Evolutionary conservation across 768 basidiomycete species (phyloP).

Genomic region (Cantharellus anzutake): DNA sequence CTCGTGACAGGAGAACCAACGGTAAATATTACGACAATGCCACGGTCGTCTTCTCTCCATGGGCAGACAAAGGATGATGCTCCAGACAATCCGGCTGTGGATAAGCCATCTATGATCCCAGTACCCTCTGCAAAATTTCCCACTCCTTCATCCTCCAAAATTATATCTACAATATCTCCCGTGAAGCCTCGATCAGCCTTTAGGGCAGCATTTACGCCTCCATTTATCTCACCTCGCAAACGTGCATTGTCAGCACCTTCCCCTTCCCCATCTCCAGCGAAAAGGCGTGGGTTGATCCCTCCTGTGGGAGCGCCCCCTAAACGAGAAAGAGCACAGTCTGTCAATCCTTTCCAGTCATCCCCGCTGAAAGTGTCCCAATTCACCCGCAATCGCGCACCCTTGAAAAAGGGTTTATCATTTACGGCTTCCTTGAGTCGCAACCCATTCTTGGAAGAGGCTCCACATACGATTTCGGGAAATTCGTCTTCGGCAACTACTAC

Average conservation of each 20-base stretch:
- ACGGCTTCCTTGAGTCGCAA: not conserved
- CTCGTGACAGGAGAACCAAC: not conserved
- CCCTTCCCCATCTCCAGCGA: not conserved
- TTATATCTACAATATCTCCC: not conserved
- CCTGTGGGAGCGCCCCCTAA: not conserved
- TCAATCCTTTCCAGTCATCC: not conserved
- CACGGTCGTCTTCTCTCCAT: not conserved
- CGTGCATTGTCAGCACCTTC: not conserved
- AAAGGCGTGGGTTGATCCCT: not conserved
- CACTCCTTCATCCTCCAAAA: not conserved
- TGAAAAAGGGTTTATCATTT: not conserved
- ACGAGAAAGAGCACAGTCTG: not conserved
- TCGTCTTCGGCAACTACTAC: not conserved
- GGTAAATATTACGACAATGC: not conserved
- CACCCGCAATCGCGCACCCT: not conserved
- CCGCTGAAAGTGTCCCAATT: not conserved
- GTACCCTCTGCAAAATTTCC: not conserved
- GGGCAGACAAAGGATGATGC: not conserved
- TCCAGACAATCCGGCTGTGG: not conserved
- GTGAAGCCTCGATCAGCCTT: not conserved
- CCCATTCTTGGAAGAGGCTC: not conserved
- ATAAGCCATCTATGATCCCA: not conserved
- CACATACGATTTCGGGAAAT: not conserved
- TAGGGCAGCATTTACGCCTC: not conserved
- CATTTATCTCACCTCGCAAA: not conserved